Base-by-base conservation (phyloP, 1,139 yeast genomes). In the Blastobotrys ciferrii region DNA sequence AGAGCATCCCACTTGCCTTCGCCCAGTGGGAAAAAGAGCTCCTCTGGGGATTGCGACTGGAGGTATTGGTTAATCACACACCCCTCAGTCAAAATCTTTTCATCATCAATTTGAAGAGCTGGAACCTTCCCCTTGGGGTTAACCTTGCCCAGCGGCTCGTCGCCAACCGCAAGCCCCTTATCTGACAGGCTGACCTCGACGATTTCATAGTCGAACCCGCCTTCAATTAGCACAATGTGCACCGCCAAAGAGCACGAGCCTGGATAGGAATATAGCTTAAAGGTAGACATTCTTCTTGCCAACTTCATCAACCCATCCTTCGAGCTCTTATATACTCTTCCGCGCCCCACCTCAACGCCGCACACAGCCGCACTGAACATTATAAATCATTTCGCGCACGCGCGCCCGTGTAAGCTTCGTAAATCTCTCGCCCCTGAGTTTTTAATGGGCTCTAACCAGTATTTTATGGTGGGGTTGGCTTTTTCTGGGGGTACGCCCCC, bases 171-270 rank as follows among this genome's bases (percentile, higher is more conserved):
- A 4, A 33, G 18, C 17, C 19, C 40, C 28, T 18, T 19, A 7
- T 19, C 19, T 5, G 7, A 3, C 25, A 36, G 6, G 19, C 11
- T 3, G 11, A 48, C 51, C 32, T 33, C 17, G 15, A 32, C 47
- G 11, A 45, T 23, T 32, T 45, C 45, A 42, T 38, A 46, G 18
- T 32, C 15, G 15, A 48, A 18, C 20, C 37, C 45, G 25, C 50
- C 48, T 15, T 41, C 38, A 14, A 40, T 25, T 19, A 50, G 45
- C 25, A 43, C 42, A n/a, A 45, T 39, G 30, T 45, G 48, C 6
- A 15, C 11, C 25, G 46, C 36, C n/a, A 50, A 39, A 13, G 52
- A 43, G 40, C 50, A 48, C 31, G 50, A 42, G 17, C 33, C 40
- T 20, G 49, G 49, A 9, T n/a, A 6, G 25, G 38, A 46, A 37